Conservation (phyloP, 352 stramenopile genomes). For the Pythium grandisporangium region DNA sequence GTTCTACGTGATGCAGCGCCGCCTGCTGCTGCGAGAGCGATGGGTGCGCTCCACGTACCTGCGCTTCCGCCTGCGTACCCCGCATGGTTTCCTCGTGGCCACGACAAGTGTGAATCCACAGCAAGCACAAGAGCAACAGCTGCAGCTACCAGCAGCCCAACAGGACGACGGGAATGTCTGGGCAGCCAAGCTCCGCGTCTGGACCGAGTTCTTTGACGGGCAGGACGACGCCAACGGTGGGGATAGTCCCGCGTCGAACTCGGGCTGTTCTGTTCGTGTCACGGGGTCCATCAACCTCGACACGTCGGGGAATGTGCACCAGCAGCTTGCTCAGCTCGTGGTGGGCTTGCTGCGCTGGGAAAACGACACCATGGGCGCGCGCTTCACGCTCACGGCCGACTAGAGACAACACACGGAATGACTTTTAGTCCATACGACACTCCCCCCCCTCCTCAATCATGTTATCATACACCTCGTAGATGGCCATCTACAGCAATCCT, state of each 20-base stretch:
- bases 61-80: constrained; percentile 10
- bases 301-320: constrained; percentile 2
- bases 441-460: too few species aligned
- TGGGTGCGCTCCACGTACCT: constrained; percentile 12
- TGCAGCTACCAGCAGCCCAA: too few species aligned
- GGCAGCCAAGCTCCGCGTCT: constrained; percentile 3
- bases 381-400: constrained; percentile 10
- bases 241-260: constrained; percentile 5
- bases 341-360: constrained; percentile 15
- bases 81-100: constrained; percentile 11
- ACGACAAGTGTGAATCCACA: neutral
- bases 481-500: too few species aligned
- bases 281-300: constrained; percentile 6
- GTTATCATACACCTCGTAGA: too few species aligned
- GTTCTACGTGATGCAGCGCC: constrained; percentile 14
- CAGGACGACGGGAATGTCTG: neutral
- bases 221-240: too few species aligned
- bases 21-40: constrained; percentile 6
- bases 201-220: constrained; percentile 14
- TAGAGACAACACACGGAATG: too few species aligned
- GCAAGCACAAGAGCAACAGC: neutral
- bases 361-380: constrained; percentile 11
- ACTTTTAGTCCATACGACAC: too few species aligned
- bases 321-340: constrained; percentile 11
- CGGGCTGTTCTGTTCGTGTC: constrained; percentile 11